These are phyloP conservation scores for Madurella mycetomatis DNA, from an alignment of 2,329 filamentous ascomycete genomes.

Conservation along the genomic window DNA sequence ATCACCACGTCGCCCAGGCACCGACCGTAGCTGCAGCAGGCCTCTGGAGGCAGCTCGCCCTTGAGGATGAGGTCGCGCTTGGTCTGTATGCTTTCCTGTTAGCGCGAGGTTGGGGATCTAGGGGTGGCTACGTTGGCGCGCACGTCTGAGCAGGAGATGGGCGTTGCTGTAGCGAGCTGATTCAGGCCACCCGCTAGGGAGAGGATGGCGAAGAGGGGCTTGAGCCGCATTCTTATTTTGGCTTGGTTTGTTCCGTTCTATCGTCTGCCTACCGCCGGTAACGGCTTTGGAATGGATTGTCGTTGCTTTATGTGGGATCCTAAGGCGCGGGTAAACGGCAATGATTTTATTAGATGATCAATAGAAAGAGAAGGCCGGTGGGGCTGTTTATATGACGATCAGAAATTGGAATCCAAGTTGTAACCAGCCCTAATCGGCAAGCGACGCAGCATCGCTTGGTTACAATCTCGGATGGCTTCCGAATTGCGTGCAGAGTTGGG, in stretches of 20 bases:
- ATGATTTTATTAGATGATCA: no score
- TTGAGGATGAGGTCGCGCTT: constrained; percentile 44
- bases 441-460: background rate
- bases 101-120: background rate
- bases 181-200: constrained; percentile 22
- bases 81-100: constrained; percentile 23
- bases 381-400: no score
- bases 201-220: constrained; percentile 20
- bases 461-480: background rate
- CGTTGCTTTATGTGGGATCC: no score
- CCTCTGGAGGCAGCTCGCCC: constrained; percentile 44
- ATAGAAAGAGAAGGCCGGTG: no score
- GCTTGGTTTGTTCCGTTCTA: background rate
- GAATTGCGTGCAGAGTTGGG: background rate
- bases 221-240: constrained; percentile 1
- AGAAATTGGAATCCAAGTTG: no score
- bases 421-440: background rate
- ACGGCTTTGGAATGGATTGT: no score
- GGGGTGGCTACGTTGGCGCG: background rate
- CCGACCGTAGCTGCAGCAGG: constrained; percentile 51
- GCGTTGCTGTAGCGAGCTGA: constrained; percentile 29
- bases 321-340: no score
- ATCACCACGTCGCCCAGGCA: constrained; percentile 49
- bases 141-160: constrained; percentile 39
- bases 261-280: background rate